Conservation (phyloP, 2,329 filamentous ascomycete genomes). For the Nemania sp. region DNA sequence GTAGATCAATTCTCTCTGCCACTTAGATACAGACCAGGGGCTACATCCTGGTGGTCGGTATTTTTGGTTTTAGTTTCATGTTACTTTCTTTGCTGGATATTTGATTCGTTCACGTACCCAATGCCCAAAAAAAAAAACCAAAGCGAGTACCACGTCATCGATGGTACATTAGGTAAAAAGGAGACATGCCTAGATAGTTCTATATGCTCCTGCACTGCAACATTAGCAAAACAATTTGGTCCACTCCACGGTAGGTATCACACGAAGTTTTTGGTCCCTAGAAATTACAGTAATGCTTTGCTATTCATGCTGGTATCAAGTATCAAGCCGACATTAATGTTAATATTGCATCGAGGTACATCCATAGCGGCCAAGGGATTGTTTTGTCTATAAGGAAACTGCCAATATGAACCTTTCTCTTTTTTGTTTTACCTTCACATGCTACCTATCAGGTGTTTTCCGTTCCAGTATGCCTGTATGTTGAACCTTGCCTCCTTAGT, state of each 20-base stretch:
- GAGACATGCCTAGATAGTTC: no score
- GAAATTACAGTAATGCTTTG: conserved; percentile 11
- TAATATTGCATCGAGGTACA: background rate
- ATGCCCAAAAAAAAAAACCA: background rate
- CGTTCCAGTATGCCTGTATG: conserved; percentile 21
- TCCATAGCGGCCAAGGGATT: background rate
- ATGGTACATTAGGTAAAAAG: background rate
- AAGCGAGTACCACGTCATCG: background rate
- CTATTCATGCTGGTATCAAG: conserved; percentile 9
- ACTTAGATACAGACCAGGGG: conserved; percentile 5
- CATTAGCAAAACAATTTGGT: background rate
- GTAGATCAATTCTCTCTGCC: conserved; percentile 19
- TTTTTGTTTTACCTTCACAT: background rate
- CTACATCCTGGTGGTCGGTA: conserved; percentile 1
- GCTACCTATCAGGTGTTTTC: conserved; percentile 18
- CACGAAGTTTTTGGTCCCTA: background rate
- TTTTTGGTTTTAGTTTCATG: conserved; percentile 19
- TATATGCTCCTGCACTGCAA: background rate
- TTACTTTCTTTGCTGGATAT: conserved; percentile 1
- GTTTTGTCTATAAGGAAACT: background rate
- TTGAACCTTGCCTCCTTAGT: conserved; percentile 34
- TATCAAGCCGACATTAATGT: background rate
- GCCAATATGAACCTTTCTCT: background rate
- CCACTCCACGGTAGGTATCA: background rate
- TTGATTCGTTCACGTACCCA: conserved; percentile 9